Evolutionary conservation across 148 eudicot species (phyloP).

Genomic region (Rhododendron kiyosumense): DNA sequence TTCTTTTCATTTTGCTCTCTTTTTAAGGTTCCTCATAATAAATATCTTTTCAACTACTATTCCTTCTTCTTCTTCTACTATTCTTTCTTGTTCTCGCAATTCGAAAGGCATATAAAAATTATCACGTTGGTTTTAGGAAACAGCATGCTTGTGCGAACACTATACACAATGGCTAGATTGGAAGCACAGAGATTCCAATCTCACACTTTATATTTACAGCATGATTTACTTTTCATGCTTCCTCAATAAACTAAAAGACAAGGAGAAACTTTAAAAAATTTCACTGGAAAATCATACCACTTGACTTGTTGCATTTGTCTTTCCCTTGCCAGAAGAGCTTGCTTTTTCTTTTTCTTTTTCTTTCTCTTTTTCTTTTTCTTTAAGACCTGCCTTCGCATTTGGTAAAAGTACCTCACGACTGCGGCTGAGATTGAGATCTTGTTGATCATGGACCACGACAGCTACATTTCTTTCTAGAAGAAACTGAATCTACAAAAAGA

Average conservation of each 20-base stretch:
- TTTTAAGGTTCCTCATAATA: background rate
- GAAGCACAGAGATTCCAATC: background rate
- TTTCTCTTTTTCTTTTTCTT: background rate
- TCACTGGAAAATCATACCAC: background rate
- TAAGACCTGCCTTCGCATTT: background rate
- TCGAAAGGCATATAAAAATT: background rate
- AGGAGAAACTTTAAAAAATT: background rate
- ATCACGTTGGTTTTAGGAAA: background rate
- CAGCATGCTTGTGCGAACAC: background rate
- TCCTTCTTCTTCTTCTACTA: background rate
- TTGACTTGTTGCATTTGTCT: background rate
- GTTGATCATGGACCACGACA: background rate
- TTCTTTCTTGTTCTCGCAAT: background rate
- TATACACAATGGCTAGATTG: background rate
- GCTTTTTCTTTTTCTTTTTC: background rate
- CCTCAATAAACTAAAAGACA: background rate
- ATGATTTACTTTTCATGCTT: background rate
- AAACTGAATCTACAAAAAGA: background rate
- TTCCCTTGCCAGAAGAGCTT: background rate
- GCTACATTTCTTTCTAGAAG: constrained; percentile 2
- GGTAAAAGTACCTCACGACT: background rate
- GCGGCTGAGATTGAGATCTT: background rate
- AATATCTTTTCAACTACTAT: background rate
- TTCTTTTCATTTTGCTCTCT: background rate
- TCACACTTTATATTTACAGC: background rate